Percentiles rank a stretch among this genome's conserved stretches.
Evolutionary conservation across 306 rosid genomes (phyloP).

Genomic region (Canavalia ensiformis): DNA sequence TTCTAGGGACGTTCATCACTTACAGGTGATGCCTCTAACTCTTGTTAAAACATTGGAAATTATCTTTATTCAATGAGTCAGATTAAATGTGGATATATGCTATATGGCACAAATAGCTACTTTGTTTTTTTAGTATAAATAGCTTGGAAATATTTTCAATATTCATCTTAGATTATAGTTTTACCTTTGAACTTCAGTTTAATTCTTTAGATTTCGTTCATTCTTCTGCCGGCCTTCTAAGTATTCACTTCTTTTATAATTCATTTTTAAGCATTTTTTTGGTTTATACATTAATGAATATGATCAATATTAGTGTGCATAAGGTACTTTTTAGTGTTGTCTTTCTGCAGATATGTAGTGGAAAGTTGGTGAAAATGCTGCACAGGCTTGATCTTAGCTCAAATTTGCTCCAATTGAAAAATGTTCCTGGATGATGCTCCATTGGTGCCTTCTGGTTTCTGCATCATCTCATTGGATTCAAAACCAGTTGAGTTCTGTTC

Average conservation of each 20-base stretch:
- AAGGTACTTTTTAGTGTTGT: no score
- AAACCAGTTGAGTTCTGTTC: conserved; percentile 83
- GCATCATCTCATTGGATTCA: conserved; percentile 89
- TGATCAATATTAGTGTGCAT: neutral
- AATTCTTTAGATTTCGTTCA: neutral
- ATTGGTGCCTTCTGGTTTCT: conserved; percentile 94
- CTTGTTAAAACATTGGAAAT: neutral
- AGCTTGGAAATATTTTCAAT: neutral
- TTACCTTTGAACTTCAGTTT: neutral
- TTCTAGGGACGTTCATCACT: conserved; percentile 80
- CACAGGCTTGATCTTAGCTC: conserved; percentile 88
- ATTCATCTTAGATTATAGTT: neutral
- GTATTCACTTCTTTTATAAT: neutral
- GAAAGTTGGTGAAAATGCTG: conserved; percentile 78
- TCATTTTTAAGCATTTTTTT: neutral
- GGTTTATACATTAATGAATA: neutral
- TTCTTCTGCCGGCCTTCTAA: neutral
- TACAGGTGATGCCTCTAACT: conserved; percentile 59
- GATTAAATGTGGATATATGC: neutral
- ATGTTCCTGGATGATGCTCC: conserved; percentile 93
- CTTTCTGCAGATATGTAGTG: conserved; percentile 72
- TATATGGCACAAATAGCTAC: neutral
- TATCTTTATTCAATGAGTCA: conserved; percentile 14
- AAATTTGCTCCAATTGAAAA: conserved; percentile 92
- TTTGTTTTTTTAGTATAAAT: neutral